Evolutionary conservation across 2,329 filamentous ascomycete species (phyloP), one percentile per base, ranked within the genome.

Genomic region (Venturia effusa): DNA sequence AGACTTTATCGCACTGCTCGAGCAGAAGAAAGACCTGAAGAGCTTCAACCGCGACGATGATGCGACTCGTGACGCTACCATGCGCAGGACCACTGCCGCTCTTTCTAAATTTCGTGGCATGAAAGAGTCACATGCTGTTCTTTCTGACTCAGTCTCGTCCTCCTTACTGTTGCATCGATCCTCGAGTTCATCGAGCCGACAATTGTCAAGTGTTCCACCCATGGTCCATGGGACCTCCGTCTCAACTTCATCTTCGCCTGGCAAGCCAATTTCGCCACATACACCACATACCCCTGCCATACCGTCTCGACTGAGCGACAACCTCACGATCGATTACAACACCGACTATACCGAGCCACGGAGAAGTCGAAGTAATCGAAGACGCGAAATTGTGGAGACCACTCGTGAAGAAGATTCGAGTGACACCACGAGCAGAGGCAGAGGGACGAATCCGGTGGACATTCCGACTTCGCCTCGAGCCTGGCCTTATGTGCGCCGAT

Each of bases 221-320:
- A 83, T 86, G 78, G 76, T 84, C 60, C 80, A 78, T 30, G 83
- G 82, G 8, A 88, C 88, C 4, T 91, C 89, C 0, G 80, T 91
- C 67, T 97, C 92, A 4, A 87, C 88, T 13, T 93, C 90, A 0
- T 93, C 92, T 0, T 97, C 92, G 11, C 92, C 92, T 1, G 90
- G 89, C n/a, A 96, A 96, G 70, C 90, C 92, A 0, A 83, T 95
- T 22, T 96, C 91, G 2, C 91, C 92, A 1, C 92, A 97, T 71
- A 96, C 92, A 0, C 94, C 92, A 1, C 92, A 97, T 71, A 96
- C 92, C 0, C 94, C 94, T 4, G 92, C 92, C 13, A 91, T 97
- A 34, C 93, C 93, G 24, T 97, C 92, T 8, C 84, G 94, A n/a
- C 79, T 99, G 27, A 96, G 91, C 71, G 91, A 94, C 67, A 92